Conservation (phyloP, 176 grass and related monocot species). For the Guadua angustifolia region DNA sequence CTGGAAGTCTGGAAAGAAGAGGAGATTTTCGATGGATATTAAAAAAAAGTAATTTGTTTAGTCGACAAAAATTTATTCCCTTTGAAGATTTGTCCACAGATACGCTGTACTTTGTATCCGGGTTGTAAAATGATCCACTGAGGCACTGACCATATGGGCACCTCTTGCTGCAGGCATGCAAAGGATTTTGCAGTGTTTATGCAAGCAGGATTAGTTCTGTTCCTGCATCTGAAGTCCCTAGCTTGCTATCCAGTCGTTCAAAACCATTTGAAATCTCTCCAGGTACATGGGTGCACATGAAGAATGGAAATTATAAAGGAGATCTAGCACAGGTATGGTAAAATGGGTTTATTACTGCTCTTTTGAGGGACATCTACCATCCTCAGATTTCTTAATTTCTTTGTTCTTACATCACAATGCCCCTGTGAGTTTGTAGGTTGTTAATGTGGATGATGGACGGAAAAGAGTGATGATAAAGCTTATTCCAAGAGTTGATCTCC, state of each 20-base stretch:
- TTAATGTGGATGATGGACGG: constrained; percentile 60
- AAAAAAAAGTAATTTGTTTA: not conserved
- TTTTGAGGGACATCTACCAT: not conserved
- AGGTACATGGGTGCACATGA: constrained; percentile 91
- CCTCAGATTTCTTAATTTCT: constrained; percentile 37
- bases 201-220: constrained; percentile 70
- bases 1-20: constrained; percentile 30
- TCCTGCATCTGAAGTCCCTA: constrained; percentile 75
- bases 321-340: constrained; percentile 80
- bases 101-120: constrained; percentile 22
- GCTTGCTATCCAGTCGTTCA: constrained; percentile 67
- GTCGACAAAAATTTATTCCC: not conserved
- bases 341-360: constrained; percentile 8
- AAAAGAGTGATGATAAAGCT: constrained; percentile 88
- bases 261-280: constrained; percentile 73
- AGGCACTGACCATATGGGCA: constrained; percentile 16
- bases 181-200: constrained; percentile 93
- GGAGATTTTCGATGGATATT: not conserved
- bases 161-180: constrained; percentile 76
- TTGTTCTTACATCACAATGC: constrained; percentile 41
- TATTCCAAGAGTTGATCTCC: constrained; percentile 88
- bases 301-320: constrained; percentile 95
- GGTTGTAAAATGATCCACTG: constrained; percentile 30
- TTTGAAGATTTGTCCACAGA: constrained; percentile 10
- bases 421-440: constrained; percentile 64